Conservation (phyloP, 306 rosid genomes). For the Castanea crenata region DNA sequence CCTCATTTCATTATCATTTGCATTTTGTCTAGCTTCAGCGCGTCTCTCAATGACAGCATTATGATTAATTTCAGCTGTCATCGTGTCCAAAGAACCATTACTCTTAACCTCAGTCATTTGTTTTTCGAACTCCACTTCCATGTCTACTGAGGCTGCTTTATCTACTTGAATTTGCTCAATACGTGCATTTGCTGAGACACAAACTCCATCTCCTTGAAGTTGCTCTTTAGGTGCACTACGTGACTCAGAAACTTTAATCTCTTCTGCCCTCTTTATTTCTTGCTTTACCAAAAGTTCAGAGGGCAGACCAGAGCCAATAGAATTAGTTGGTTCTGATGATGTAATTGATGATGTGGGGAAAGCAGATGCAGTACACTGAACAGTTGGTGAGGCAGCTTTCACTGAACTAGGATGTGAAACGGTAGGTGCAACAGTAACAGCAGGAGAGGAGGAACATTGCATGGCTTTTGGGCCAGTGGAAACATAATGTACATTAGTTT, state of each 20-base stretch:
- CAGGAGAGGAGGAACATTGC: slow-evolving; percentile 15
- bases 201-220: slow-evolving; percentile 19
- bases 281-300: slow-evolving; percentile 28
- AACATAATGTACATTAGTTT: neutral
- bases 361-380: slow-evolving; percentile 25
- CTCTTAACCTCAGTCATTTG: slow-evolving; percentile 13
- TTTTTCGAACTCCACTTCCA: slow-evolving; percentile 12
- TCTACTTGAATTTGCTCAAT: slow-evolving; percentile 17
- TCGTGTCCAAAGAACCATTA: slow-evolving; percentile 11
- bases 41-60: slow-evolving; percentile 8
- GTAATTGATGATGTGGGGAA: slow-evolving; percentile 7
- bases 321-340: slow-evolving; percentile 31
- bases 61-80: slow-evolving; percentile 14
- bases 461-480: slow-evolving; percentile 19
- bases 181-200: neutral
- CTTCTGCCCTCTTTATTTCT: slow-evolving; percentile 40
- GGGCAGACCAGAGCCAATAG: slow-evolving; percentile 22
- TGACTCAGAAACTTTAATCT: slow-evolving; percentile 16
- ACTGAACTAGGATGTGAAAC: slow-evolving; percentile 4
- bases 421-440: slow-evolving; percentile 18
- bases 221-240: slow-evolving; percentile 21
- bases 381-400: slow-evolving; percentile 24
- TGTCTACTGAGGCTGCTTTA: slow-evolving; percentile 25
- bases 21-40: slow-evolving; percentile 20
- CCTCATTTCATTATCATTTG: slow-evolving; percentile 12